phyloP scores from a whole-genome alignment of 2,329 filamentous ascomycete genomes.

The Penicillium sclerotiorum region DNA sequence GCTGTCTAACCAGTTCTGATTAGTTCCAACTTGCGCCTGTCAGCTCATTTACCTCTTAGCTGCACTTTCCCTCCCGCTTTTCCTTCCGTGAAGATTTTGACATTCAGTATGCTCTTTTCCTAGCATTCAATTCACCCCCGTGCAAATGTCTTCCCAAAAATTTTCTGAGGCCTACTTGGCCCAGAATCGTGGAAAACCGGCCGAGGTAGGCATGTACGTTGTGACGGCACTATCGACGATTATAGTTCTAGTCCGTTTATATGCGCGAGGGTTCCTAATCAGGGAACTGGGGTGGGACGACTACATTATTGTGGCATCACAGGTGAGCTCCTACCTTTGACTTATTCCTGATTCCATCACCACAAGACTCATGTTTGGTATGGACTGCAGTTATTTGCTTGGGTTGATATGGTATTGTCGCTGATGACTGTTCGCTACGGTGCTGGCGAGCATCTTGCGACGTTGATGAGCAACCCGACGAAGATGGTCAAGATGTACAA shows the following conservation, averaged over 20 bases:
- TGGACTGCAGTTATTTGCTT: conserved; percentile 7
- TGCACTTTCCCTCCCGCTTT: too few relatives aligned
- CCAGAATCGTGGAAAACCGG: neutral
- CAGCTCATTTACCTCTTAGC: too few relatives aligned
- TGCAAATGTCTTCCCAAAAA: neutral
- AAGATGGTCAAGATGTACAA: conserved; percentile 19
- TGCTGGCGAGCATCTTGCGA: conserved; percentile 17
- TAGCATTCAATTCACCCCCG: too few relatives aligned
- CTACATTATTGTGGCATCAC: conserved; percentile 15
- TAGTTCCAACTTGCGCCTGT: too few relatives aligned
- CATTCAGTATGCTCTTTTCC: too few relatives aligned
- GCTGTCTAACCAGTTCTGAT: too few relatives aligned
- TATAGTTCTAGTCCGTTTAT: conserved; percentile 13
- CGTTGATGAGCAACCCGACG: conserved; percentile 4
- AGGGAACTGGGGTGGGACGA: conserved; percentile 23
- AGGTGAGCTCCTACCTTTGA: conserved; percentile 8
- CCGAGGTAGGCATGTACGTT: conserved; percentile 29
- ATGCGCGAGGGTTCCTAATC: conserved; percentile 12
- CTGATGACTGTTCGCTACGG: conserved; percentile 16
- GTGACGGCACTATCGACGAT: conserved; percentile 13
- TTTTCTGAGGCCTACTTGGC: neutral
- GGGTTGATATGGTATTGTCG: conserved; percentile 15
- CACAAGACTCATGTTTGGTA: neutral
- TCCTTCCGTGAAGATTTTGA: too few relatives aligned
- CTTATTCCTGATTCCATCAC: neutral